phyloP scores from a whole-genome alignment of 2,329 filamentous ascomycete species.

The Pyrenochaeta sp. region DNA sequence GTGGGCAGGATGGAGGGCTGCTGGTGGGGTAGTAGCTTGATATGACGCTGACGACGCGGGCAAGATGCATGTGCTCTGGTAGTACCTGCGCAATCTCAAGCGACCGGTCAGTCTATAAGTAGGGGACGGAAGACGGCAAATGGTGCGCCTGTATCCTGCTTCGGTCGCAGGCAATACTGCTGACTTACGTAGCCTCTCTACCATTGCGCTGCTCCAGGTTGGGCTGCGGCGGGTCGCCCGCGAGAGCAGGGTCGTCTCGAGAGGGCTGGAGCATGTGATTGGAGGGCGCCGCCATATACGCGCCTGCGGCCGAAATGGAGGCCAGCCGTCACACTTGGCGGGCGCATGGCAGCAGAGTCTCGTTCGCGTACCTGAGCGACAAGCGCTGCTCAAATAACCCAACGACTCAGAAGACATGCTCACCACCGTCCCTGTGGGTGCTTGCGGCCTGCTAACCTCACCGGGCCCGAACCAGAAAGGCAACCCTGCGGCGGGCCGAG shows the following conservation, averaged over 20 bases:
- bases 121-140: slow-evolving; percentile 16
- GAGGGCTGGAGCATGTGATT: slow-evolving; percentile 32
- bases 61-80: neutral
- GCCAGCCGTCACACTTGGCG: slow-evolving; percentile 45
- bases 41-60: slow-evolving; percentile 20
- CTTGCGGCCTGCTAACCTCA: slow-evolving; percentile 2
- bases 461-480: slow-evolving; percentile 2
- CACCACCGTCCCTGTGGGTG: slow-evolving; percentile 4
- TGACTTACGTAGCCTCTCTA: slow-evolving; percentile 35
- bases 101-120: slow-evolving; percentile 22
- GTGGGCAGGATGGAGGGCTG: slow-evolving; percentile 21
- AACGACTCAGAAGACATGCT: slow-evolving; percentile 1
- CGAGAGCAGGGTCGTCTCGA: slow-evolving; percentile 25
- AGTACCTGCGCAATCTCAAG: slow-evolving; percentile 8
- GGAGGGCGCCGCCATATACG: slow-evolving; percentile 31
- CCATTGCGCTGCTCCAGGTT: slow-evolving; percentile 27
- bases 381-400: slow-evolving; percentile 11
- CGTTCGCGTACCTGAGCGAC: slow-evolving; percentile 23
- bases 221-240: slow-evolving; percentile 31
- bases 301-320: slow-evolving; percentile 41
- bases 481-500: slow-evolving; percentile 18
- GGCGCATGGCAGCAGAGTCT: slow-evolving; percentile 31
- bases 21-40: slow-evolving; percentile 27
- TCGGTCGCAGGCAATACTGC: slow-evolving; percentile 26
- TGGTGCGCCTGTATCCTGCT: slow-evolving; percentile 13